Evolutionary conservation across 2,329 filamentous ascomycete genomes (phyloP).

Genomic region (Magnaporthiopsis incrustans): DNA sequence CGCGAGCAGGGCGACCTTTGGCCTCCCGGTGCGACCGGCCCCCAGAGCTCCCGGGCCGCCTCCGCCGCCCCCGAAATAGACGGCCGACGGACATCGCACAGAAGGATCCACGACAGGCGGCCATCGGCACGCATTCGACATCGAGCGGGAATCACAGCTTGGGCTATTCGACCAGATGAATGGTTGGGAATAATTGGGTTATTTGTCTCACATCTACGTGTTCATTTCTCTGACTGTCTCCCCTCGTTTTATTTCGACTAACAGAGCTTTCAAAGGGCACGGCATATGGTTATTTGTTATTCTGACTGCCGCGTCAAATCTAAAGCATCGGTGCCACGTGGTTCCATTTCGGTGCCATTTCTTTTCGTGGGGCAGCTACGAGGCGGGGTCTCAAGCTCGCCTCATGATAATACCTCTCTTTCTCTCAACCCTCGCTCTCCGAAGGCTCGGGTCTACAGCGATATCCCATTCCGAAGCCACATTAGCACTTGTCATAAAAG

Average conservation of each 20-base stretch:
- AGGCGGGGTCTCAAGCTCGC: background rate
- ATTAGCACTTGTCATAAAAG: background rate
- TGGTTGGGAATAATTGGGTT: background rate
- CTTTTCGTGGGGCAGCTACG: background rate
- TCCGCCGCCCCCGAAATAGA: slow-evolving; percentile 46
- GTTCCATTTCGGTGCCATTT: background rate
- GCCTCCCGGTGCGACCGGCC: slow-evolving; percentile 56
- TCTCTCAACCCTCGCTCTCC: background rate
- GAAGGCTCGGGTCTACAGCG: background rate
- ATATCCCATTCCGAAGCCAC: background rate
- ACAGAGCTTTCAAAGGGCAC: background rate
- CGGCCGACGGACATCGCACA: slow-evolving; percentile 41
- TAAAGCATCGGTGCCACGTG: background rate
- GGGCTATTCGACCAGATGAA: slow-evolving; percentile 23
- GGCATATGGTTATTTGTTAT: background rate
- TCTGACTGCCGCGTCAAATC: background rate
- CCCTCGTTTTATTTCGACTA: background rate
- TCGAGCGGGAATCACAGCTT: slow-evolving; percentile 28
- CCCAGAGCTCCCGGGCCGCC: slow-evolving; percentile 47
- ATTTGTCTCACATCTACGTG: background rate
- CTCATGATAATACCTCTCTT: background rate
- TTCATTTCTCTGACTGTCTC: background rate
- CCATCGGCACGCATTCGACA: slow-evolving; percentile 34
- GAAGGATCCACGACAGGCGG: slow-evolving; percentile 46
- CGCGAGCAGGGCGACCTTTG: slow-evolving; percentile 44